Percentiles rank a stretch among this genome's conserved stretches.
phyloP scores from a whole-genome alignment of 768 basidiomycete genomes.

The Kwoniella dendrophila region DNA sequence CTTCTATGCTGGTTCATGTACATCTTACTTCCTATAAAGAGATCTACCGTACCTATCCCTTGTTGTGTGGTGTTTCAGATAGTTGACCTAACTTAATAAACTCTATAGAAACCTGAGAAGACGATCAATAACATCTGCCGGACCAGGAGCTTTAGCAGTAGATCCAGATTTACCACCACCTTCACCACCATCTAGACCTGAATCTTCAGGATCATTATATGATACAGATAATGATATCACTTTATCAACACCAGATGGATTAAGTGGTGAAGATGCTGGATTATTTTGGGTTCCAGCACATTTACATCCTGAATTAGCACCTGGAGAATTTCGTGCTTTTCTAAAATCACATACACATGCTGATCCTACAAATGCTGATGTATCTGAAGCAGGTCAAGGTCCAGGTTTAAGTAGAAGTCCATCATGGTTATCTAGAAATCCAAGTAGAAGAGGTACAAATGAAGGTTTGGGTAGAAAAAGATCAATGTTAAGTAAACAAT shows the following conservation, averaged over 20 bases:
- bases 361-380: slow-evolving; percentile 42
- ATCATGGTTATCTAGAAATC: slow-evolving; percentile 34
- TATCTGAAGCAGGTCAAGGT: slow-evolving; percentile 24
- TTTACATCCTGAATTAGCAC: slow-evolving; percentile 95
- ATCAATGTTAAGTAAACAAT: slow-evolving; percentile 93
- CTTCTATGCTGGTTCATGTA: neutral
- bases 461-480: slow-evolving; percentile 73
- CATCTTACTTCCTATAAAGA: neutral
- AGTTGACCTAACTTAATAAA: neutral
- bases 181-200: slow-evolving; percentile 60
- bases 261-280: slow-evolving; percentile 72
- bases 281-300: slow-evolving; percentile 98
- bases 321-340: slow-evolving; percentile 91
- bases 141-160: slow-evolving; percentile 77
- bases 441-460: slow-evolving; percentile 58
- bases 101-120: slow-evolving; percentile 62
- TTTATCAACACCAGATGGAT: slow-evolving; percentile 52
- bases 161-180: slow-evolving; percentile 89
- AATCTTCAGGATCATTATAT: slow-evolving; percentile 30
- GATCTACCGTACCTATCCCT: slow-evolving; percentile 11
- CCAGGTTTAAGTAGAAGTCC: slow-evolving; percentile 34
- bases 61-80: slow-evolving; percentile 3
- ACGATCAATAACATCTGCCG: slow-evolving; percentile 72
- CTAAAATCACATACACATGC: slow-evolving; percentile 84
- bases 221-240: slow-evolving; percentile 47